Evolutionary conservation across 2,329 filamentous ascomycete species (phyloP), one percentile per base, ranked within the genome.

Genomic region (Purpureocillium lavendulum): DNA sequence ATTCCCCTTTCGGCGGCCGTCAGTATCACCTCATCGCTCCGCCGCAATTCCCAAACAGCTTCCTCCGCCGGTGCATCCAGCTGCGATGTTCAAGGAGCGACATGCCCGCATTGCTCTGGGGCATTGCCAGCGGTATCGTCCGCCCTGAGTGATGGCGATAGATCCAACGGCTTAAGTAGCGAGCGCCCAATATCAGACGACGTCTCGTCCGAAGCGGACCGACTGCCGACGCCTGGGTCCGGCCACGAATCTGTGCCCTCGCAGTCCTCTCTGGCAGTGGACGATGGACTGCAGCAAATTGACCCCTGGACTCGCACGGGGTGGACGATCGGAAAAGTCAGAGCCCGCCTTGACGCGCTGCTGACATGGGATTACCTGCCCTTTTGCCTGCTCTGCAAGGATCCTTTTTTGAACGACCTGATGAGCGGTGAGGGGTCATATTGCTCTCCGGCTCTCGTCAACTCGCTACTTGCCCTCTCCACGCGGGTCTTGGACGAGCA

Each of bases 341-440:
- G 38, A 7, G 39, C 42, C 16, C 18, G 42, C 9, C 33, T 45
- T n/a, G 39, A 47, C 14, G 24, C 38, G 2, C 28, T 45, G 6
- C 14, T 38, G 3, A 38, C 35, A 3, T 45, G 43, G 41, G 45
- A 47, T 17, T 41, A 40, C 17, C 18, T 44, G 4, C 32, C 41
- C n/a, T 44, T 42, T 26, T 35, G 41, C 31, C 31, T 6, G n/a
- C 59, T 62, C 24, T 55, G 53, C 15, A 61, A n/a, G 36, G 35
- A 30, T 38, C 29, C 15, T 29, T 43, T 43, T 14, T 31, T 43
- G 8, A 14, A 13, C n/a, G n/a, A n/a, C n/a, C n/a, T 4, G 41
- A 40, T 30, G 36, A 40, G 15, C 16, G 40, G 8, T n/a, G n/a
- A 7, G 44, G 42, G 13, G 29, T 24, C 14, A 30, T 46, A 40